These are phyloP conservation scores for Monosporascus sp. DNA, from an alignment of 2,329 filamentous ascomycete species.

Conservation along the genomic window DNA sequence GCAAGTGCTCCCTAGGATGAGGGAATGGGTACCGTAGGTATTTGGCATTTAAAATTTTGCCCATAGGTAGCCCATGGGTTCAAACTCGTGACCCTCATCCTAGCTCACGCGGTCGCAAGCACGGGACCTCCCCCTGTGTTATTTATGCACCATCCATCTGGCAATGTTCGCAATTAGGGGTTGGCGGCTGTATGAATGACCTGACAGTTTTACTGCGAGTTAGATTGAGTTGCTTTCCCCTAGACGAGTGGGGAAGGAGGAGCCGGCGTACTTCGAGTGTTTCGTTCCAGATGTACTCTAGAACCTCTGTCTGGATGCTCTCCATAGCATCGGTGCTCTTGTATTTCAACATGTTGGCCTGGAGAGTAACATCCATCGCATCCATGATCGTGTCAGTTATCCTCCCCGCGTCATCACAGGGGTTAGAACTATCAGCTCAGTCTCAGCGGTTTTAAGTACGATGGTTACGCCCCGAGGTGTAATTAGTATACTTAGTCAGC, in stretches of 20 bases:
- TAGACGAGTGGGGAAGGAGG: slow-evolving; percentile 31
- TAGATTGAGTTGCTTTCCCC: slow-evolving; percentile 34
- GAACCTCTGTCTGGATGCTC: slow-evolving; percentile 33
- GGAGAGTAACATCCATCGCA: slow-evolving; percentile 49
- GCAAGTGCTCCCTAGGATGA: too few species aligned
- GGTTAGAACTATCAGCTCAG: slow-evolving; percentile 39
- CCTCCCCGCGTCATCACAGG: slow-evolving; percentile 40
- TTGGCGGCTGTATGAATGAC: slow-evolving; percentile 39
- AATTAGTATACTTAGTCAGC: slow-evolving; percentile 7
- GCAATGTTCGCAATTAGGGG: slow-evolving; percentile 50
- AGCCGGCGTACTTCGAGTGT: slow-evolving; percentile 24
- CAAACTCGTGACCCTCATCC: not conserved
- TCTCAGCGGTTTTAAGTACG: slow-evolving; percentile 49
- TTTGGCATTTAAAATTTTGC: too few species aligned
- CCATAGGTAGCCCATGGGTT: too few species aligned
- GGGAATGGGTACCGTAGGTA: too few species aligned
- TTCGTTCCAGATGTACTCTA: slow-evolving; percentile 32
- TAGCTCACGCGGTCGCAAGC: slow-evolving; percentile 29
- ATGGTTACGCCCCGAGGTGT: slow-evolving; percentile 45
- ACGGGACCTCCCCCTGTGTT: slow-evolving; percentile 35
- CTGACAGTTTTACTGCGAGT: slow-evolving; percentile 5
- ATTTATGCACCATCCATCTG: slow-evolving; percentile 52
- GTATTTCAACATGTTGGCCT: slow-evolving; percentile 50
- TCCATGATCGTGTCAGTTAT: slow-evolving; percentile 45
- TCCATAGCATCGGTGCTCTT: slow-evolving; percentile 45